Conservation (phyloP, 2,329 filamentous ascomycete genomes). For the Mollisiaceae sp. region DNA sequence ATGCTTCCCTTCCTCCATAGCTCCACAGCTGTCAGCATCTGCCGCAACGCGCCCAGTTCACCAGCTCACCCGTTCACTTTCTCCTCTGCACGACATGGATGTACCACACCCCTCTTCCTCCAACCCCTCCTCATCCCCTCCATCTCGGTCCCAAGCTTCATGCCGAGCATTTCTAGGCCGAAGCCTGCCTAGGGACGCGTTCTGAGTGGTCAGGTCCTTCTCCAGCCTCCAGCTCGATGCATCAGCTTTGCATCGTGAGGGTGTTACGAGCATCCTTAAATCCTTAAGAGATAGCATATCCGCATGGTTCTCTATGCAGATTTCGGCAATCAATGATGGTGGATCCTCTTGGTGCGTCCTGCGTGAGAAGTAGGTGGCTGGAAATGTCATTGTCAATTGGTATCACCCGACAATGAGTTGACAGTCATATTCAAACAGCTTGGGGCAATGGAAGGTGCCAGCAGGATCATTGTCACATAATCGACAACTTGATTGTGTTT, state of each 20-base stretch:
- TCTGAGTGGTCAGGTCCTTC: not conserved
- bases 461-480: slow-evolving; percentile 5
- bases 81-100: slow-evolving; percentile 9
- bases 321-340: not conserved
- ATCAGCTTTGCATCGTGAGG: not conserved
- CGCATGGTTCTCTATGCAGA: not conserved
- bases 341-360: not conserved
- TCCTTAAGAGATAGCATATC: slow-evolving; percentile 1
- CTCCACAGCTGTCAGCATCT: too few relatives aligned
- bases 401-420: slow-evolving; percentile 16
- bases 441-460: not conserved
- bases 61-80: too few relatives aligned
- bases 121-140: not conserved
- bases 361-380: not conserved
- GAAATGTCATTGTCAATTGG: not conserved
- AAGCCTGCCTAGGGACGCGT: not conserved
- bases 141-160: not conserved
- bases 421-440: slow-evolving; percentile 10
- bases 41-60: too few relatives aligned
- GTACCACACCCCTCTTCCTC: not conserved
- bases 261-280: not conserved
- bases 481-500: slow-evolving; percentile 8
- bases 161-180: not conserved
- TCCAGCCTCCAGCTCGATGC: not conserved
- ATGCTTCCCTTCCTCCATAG: too few relatives aligned